Evolutionary conservation across 176 grass and related monocot species (phyloP).

Genomic region (Dactylis glomerata): DNA sequence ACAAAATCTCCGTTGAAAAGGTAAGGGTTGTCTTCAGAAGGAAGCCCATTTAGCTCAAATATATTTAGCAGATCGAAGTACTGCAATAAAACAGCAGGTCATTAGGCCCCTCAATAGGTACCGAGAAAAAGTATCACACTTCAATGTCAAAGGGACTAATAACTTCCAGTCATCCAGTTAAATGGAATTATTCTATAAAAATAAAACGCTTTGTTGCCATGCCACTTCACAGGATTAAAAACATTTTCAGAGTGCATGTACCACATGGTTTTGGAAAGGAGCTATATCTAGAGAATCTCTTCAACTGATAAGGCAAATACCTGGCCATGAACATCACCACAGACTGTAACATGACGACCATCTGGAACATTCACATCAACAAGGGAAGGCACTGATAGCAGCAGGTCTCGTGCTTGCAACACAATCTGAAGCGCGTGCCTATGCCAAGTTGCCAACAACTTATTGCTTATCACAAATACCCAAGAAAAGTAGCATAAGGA

Average conservation of each 20-base stretch:
- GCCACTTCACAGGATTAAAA: not conserved
- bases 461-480: not conserved
- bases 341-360: conserved; percentile 64
- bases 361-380: conserved; percentile 67
- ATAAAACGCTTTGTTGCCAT: not conserved
- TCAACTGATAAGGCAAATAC: conserved; percentile 36
- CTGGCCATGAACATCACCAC: conserved; percentile 96
- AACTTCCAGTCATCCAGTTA: not conserved
- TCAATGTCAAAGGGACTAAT: not conserved
- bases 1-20: conserved; percentile 98
- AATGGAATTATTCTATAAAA: not conserved
- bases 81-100: conserved; percentile 38
- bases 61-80: conserved; percentile 91
- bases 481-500: not conserved
- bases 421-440: conserved; percentile 86
- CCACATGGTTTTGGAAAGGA: not conserved
- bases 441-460: conserved; percentile 14
- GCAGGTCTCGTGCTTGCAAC: conserved; percentile 52
- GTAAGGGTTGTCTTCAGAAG: conserved; percentile 95
- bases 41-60: conserved; percentile 94
- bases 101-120: not conserved
- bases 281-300: not conserved
- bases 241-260: not conserved
- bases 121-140: not conserved
- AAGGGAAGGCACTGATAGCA: conserved; percentile 71